A percentile compares a stretch with the other conserved stretches of the same genome.
phyloP scores from a whole-genome alignment of 2,329 filamentous ascomycete genomes.

The Escovopsis sp. region DNA sequence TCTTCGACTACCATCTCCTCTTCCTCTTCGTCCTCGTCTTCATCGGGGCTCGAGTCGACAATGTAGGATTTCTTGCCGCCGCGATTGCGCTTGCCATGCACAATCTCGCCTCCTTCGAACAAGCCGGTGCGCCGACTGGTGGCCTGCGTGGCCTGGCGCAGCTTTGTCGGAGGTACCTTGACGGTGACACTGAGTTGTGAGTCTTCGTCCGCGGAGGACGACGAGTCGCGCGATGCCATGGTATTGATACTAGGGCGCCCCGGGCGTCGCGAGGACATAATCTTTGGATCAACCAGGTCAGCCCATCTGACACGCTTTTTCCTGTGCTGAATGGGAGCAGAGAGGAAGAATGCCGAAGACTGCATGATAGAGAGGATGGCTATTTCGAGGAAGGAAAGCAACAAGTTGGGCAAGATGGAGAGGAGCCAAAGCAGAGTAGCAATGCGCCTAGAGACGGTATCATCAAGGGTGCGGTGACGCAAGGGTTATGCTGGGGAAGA shows the following conservation, averaged over 20 bases:
- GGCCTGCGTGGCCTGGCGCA: constrained; percentile 34
- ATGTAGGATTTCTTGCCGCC: constrained; percentile 46
- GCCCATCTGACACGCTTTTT: constrained; percentile 22
- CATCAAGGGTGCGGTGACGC: too few relatives aligned
- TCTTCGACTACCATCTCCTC: constrained; percentile 22
- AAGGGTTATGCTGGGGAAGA: too few relatives aligned
- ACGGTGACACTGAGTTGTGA: constrained; percentile 31
- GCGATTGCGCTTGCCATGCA: constrained; percentile 37
- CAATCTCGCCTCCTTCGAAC: constrained; percentile 31
- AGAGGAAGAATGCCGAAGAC: too few relatives aligned
- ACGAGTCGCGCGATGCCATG: constrained; percentile 28
- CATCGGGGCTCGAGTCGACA: constrained; percentile 37
- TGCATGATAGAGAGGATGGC: too few relatives aligned
- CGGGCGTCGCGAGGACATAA: constrained; percentile 39
- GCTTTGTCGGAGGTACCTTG: constrained; percentile 36
- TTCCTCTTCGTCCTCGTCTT: constrained; percentile 26
- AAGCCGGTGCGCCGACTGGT: constrained; percentile 22
- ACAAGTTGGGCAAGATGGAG: too few relatives aligned
- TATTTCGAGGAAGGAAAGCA: too few relatives aligned
- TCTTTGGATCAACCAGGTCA: constrained; percentile 23
- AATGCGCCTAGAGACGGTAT: not conserved
- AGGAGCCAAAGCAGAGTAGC: too few relatives aligned
- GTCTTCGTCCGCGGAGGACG: constrained; percentile 31
- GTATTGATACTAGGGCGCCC: constrained; percentile 28
- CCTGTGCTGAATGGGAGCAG: too few relatives aligned